A percentile compares a stretch with the other conserved stretches of the same genome.
phyloP scores from a whole-genome alignment of 1,139 yeast species.

The Geotrichum carabidarum region DNA sequence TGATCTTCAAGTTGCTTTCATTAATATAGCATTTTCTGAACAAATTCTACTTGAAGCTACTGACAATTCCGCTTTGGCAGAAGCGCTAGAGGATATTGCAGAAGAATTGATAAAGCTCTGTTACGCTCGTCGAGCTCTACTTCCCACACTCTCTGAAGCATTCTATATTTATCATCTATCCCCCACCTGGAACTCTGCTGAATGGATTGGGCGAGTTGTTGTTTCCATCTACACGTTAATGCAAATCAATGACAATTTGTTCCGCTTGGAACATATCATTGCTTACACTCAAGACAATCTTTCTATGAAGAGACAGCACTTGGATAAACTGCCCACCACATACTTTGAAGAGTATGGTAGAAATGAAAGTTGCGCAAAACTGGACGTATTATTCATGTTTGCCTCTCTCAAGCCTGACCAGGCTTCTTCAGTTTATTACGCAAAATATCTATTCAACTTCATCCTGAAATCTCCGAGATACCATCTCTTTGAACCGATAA shows the following conservation, averaged over 20 bases:
- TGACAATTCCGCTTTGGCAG: slow-evolving; percentile 18
- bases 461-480: slow-evolving; percentile 44
- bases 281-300: slow-evolving; percentile 47
- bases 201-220: slow-evolving; percentile 56
- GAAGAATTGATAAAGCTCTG: slow-evolving; percentile 40
- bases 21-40: slow-evolving; percentile 44
- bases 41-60: slow-evolving; percentile 29
- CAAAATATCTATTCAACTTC: slow-evolving; percentile 41
- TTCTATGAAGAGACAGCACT: slow-evolving; percentile 4
- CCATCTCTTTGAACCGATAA: slow-evolving; percentile 47
- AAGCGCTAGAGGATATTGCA: slow-evolving; percentile 27
- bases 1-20: slow-evolving; percentile 53
- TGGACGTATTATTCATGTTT: slow-evolving; percentile 34
- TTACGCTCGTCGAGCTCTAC: slow-evolving; percentile 60
- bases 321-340: slow-evolving; percentile 30
- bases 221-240: slow-evolving; percentile 45
- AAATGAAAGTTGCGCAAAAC: slow-evolving; percentile 54
- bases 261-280: slow-evolving; percentile 55
- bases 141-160: slow-evolving; percentile 53
- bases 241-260: slow-evolving; percentile 55
- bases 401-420: slow-evolving; percentile 43
- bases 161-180: slow-evolving; percentile 40
- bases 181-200: slow-evolving; percentile 38
- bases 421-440: slow-evolving; percentile 40
- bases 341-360: slow-evolving; percentile 55